Evolutionary conservation across 2,329 filamentous ascomycete species (phyloP).

Genomic region (Fusarium keratoplasticum): DNA sequence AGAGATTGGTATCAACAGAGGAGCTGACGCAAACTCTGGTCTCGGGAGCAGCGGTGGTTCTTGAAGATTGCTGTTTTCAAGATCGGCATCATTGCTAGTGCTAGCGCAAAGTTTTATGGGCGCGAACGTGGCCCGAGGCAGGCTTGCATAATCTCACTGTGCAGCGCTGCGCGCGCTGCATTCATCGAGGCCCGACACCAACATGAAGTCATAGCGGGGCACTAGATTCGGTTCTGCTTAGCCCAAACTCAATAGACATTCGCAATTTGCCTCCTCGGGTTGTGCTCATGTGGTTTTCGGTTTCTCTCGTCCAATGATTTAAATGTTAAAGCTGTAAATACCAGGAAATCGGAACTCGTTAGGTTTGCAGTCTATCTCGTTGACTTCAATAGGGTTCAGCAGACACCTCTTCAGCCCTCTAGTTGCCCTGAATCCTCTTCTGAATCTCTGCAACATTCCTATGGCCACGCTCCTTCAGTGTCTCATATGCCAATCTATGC

Average conservation of each 20-base stretch:
- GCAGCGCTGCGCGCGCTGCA: not conserved
- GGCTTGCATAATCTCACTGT: not conserved
- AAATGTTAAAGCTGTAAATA: not conserved
- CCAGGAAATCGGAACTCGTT: not conserved
- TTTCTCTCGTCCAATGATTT: not conserved
- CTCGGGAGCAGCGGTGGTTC: not conserved
- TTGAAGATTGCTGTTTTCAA: not conserved
- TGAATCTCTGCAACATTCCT: constrained; percentile 26
- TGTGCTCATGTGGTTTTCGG: not conserved
- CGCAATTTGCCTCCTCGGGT: not conserved
- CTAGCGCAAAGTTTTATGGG: not conserved
- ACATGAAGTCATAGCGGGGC: constrained; percentile 19
- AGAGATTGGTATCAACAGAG: not conserved
- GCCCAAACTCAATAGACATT: constrained; percentile 8
- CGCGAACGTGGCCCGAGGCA: not conserved
- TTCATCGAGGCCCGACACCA: not conserved
- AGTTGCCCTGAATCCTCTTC: constrained; percentile 17
- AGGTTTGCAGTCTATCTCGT: not conserved
- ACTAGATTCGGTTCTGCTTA: not conserved
- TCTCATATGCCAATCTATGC: constrained; percentile 55
- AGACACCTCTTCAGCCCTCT: not conserved
- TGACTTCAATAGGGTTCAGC: not conserved
- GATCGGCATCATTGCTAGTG: constrained; percentile 1
- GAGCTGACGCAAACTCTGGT: not conserved
- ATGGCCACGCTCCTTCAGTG: constrained; percentile 15